Evolutionary conservation across 345 rosid genomes (phyloP).

Genomic region (Trapa incisa): DNA sequence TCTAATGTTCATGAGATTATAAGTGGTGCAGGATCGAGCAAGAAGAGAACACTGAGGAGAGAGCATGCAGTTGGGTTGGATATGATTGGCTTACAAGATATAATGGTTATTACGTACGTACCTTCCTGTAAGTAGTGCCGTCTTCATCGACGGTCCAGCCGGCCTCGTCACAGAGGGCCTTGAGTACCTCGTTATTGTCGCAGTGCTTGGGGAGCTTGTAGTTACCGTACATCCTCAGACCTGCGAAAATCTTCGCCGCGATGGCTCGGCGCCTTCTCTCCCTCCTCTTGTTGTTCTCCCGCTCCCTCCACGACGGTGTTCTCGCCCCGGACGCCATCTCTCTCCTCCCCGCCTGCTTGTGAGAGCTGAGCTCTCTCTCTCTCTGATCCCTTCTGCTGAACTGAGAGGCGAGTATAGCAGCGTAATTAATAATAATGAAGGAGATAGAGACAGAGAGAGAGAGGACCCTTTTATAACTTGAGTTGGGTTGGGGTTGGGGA

Average conservation of each 20-base stretch:
- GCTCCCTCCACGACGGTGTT: conserved; percentile 96
- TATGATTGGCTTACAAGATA: background rate
- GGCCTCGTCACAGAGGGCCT: conserved; percentile 89
- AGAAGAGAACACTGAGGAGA: too few relatives aligned
- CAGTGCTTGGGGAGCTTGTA: conserved; percentile 95
- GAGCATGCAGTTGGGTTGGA: background rate
- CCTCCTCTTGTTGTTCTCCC: conserved; percentile 92
- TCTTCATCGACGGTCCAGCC: conserved; percentile 97
- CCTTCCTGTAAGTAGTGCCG: conserved; percentile 96
- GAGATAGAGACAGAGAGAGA: too few relatives aligned
- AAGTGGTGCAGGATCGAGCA: too few relatives aligned
- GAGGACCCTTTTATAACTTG: too few relatives aligned
- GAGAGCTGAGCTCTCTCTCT: too few relatives aligned
- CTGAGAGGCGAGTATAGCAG: too few relatives aligned
- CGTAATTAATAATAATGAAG: too few relatives aligned
- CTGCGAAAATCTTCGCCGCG: conserved; percentile 89
- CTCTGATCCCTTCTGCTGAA: too few relatives aligned
- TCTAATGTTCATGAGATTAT: too few relatives aligned
- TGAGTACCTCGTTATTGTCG: conserved; percentile 92
- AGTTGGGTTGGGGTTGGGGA: too few relatives aligned
- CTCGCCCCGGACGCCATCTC: conserved; percentile 83
- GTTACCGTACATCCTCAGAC: conserved; percentile 80
- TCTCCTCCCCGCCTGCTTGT: background rate
- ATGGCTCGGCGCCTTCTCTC: conserved; percentile 86
- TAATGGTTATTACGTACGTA: conserved; percentile 1